phyloP scores from a whole-genome alignment of 352 stramenopile genomes.

The Phytophthora hybrid region DNA sequence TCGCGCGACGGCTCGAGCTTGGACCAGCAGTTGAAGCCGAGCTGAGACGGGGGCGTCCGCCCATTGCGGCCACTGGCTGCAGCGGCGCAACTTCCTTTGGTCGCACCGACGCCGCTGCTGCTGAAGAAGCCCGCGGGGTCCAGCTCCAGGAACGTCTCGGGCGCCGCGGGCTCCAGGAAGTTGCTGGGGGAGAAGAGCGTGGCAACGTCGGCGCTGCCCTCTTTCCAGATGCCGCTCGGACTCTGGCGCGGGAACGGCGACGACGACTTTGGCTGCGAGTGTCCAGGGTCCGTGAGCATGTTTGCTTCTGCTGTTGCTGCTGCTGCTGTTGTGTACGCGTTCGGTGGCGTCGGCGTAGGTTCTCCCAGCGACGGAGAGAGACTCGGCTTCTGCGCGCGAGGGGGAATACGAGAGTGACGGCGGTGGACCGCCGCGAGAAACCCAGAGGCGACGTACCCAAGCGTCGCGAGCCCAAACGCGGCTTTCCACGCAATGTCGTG shows the following conservation, averaged over 20 bases:
- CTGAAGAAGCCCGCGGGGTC: slow-evolving; percentile 35
- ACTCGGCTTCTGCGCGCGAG: slow-evolving; percentile 19
- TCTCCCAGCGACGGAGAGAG: slow-evolving; percentile 11
- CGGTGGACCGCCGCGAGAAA: slow-evolving; percentile 9
- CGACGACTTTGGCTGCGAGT: slow-evolving; percentile 11
- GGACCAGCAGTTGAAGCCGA: slow-evolving; percentile 18
- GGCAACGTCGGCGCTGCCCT: slow-evolving; percentile 22
- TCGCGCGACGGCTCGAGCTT: slow-evolving; percentile 61
- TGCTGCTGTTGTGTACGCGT: slow-evolving; percentile 21
- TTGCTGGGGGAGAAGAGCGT: slow-evolving; percentile 31
- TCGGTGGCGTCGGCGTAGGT: slow-evolving; percentile 15
- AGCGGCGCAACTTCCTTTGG: slow-evolving; percentile 34
- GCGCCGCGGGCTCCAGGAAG: slow-evolving; percentile 35
- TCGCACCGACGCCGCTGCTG: background rate
- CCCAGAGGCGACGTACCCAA: slow-evolving; percentile 20
- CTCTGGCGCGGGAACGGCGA: slow-evolving; percentile 4
- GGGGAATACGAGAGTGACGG: slow-evolving; percentile 39
- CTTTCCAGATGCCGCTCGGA: slow-evolving; percentile 14
- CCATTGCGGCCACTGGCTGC: background rate
- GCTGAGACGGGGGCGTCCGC: background rate
- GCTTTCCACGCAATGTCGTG: slow-evolving; percentile 33
- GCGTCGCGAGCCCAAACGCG: slow-evolving; percentile 28
- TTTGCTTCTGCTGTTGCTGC: background rate
- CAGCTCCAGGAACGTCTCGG: slow-evolving; percentile 39
- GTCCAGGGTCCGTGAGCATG: slow-evolving; percentile 29